These are phyloP conservation scores for Hibiscus mutabilis DNA, from an alignment of 345 rosid species.

Conservation along the genomic window DNA sequence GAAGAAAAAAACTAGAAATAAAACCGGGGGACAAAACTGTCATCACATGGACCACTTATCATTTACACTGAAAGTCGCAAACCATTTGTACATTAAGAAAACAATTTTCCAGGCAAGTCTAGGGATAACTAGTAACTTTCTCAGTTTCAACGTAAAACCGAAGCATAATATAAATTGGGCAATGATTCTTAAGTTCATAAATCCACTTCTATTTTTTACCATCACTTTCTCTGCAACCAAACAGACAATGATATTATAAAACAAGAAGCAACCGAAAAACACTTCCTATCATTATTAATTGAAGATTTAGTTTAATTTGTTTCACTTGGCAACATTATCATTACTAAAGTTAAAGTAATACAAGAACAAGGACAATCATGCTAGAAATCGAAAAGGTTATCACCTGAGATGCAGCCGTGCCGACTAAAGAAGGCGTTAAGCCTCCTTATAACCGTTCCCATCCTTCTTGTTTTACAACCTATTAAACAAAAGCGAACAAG, in stretches of 20 bases:
- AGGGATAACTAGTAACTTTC: background rate
- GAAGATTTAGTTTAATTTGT: too few relatives aligned
- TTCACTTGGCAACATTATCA: too few relatives aligned
- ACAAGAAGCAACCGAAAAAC: background rate
- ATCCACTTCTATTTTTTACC: background rate
- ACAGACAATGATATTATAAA: background rate
- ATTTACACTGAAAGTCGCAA: constrained; percentile 19
- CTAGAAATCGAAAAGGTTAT: constrained; percentile 4
- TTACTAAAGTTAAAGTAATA: too few relatives aligned
- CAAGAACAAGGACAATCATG: background rate
- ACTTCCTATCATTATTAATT: background rate
- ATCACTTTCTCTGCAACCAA: constrained; percentile 2
- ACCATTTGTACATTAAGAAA: constrained; percentile 1
- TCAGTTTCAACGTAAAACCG: background rate
- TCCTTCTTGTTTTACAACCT: constrained; percentile 95
- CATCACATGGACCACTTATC: constrained; percentile 17
- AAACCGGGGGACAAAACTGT: constrained; percentile 1
- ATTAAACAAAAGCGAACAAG: background rate
- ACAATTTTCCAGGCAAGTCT: background rate
- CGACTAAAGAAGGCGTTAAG: constrained; percentile 69
- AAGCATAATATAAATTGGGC: background rate
- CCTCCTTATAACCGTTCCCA: constrained; percentile 94
- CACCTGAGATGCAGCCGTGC: constrained; percentile 97
- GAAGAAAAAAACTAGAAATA: background rate
- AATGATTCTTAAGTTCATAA: background rate